Conservation (phyloP, 2,329 filamentous ascomycete species). For the Cladosporium sp. region DNA sequence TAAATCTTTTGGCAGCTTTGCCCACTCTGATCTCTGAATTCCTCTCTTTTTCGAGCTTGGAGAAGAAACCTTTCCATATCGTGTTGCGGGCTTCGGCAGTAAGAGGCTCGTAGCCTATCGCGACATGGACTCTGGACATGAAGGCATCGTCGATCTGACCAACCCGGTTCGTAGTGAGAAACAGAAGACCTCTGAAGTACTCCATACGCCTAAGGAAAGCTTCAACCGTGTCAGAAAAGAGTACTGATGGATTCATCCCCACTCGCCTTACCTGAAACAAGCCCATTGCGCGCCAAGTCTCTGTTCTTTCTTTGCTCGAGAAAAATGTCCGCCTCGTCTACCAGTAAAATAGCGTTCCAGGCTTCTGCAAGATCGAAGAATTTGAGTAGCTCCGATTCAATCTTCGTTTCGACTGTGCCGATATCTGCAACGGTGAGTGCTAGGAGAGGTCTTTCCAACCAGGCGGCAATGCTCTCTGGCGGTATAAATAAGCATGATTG, state of each 20-base stretch:
- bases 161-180: constrained; percentile 36
- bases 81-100: constrained; percentile 14
- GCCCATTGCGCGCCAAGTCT: constrained; percentile 31
- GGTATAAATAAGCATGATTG: too few relatives aligned
- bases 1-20: constrained; percentile 11
- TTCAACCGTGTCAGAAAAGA: not conserved
- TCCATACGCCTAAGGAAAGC: constrained; percentile 36
- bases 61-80: constrained; percentile 28
- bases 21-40: constrained; percentile 9
- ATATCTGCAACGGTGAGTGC: constrained; percentile 19
- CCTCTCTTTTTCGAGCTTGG: constrained; percentile 16
- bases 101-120: constrained; percentile 20
- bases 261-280: constrained; percentile 31
- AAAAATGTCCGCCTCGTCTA: constrained; percentile 60
- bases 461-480: constrained; percentile 27
- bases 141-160: constrained; percentile 33
- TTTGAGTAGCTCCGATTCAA: constrained; percentile 16
- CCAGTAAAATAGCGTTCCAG: constrained; percentile 51
- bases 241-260: not conserved
- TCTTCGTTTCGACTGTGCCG: constrained; percentile 15
- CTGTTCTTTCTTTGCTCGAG: constrained; percentile 46
- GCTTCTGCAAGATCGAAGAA: constrained; percentile 45
- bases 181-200: constrained; percentile 38
- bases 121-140: constrained; percentile 31
- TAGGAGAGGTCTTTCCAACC: constrained; percentile 40